phyloP scores from a whole-genome alignment of 1,284 basidiomycete genomes.

The Mycocalia duriaeana region DNA sequence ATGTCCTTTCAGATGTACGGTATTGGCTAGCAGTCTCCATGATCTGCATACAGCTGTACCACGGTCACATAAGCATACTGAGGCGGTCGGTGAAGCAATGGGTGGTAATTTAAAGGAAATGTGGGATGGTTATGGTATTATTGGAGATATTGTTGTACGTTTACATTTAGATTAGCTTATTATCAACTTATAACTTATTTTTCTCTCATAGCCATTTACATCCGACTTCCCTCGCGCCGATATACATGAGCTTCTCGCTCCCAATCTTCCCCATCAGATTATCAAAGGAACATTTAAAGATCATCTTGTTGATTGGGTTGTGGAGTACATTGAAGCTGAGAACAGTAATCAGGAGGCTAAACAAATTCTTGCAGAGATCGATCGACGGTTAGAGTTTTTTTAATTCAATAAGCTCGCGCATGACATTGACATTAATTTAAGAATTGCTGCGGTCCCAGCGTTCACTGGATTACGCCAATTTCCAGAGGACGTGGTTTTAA shows the following conservation, averaged over 20 bases:
- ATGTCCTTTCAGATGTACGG: slow-evolving; percentile 10
- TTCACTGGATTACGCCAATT: slow-evolving; percentile 11
- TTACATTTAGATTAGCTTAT: no score
- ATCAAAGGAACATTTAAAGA: slow-evolving; percentile 4
- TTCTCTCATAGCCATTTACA: no score
- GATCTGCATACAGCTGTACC: not conserved
- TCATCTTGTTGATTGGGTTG: slow-evolving; percentile 3
- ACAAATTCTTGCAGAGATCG: not conserved
- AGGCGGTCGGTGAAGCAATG: slow-evolving; percentile 2
- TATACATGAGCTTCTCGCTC: slow-evolving; percentile 21
- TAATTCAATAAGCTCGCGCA: slow-evolving; percentile 2
- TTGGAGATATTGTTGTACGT: slow-evolving; percentile 7
- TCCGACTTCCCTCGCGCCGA: slow-evolving; percentile 17
- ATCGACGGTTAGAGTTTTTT: not conserved
- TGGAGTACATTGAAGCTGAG: not conserved
- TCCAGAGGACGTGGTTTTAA: slow-evolving; percentile 13
- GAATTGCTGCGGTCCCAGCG: slow-evolving; percentile 8
- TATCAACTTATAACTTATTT: no score
- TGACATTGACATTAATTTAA: slow-evolving; percentile 2
- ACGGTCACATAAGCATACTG: slow-evolving; percentile 8
- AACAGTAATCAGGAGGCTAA: not conserved
- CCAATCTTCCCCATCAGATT: slow-evolving; percentile 28
- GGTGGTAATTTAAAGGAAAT: not conserved
- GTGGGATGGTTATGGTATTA: slow-evolving; percentile 9
- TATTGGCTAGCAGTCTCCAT: slow-evolving; percentile 7